These are phyloP conservation scores for Protomyces inouyei DNA, from an alignment of 1,139 yeast species.

Conservation along the genomic window DNA sequence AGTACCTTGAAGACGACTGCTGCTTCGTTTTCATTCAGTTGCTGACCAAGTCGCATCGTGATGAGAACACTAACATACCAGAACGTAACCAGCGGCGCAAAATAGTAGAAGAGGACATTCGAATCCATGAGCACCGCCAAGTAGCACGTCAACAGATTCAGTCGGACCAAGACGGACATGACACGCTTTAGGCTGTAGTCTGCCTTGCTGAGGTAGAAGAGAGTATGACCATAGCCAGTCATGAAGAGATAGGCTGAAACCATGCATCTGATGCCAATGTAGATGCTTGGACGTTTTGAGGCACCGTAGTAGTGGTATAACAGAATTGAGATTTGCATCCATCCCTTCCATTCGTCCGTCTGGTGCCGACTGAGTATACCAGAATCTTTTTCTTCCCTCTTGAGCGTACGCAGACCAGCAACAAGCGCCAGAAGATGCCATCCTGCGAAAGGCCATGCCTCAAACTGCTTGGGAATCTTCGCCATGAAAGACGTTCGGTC, in stretches of 20 bases:
- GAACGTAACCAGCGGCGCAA: constrained; percentile 35
- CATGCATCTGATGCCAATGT: constrained; percentile 34
- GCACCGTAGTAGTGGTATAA: constrained; percentile 36
- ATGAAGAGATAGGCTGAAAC: constrained; percentile 36
- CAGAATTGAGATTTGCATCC: constrained; percentile 36
- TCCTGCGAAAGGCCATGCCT: constrained; percentile 29
- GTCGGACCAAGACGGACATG: constrained; percentile 34
- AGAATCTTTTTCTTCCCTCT: constrained; percentile 30
- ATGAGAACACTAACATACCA: constrained; percentile 35
- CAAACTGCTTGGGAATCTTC: constrained; percentile 34
- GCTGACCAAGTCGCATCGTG: constrained; percentile 33
- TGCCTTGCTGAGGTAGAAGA: constrained; percentile 33
- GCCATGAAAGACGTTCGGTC: constrained; percentile 34
- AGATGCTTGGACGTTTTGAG: constrained; percentile 34
- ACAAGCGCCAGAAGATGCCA: constrained; percentile 27
- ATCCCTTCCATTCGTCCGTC: constrained; percentile 37
- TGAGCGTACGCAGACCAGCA: constrained; percentile 29
- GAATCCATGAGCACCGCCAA: constrained; percentile 36
- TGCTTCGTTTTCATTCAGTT: constrained; percentile 31
- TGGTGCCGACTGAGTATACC: constrained; percentile 35
- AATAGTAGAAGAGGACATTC: constrained; percentile 35
- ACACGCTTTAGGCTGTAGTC: constrained; percentile 35
- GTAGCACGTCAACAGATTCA: constrained; percentile 34
- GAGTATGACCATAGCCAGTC: constrained; percentile 36
- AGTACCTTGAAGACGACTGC: constrained; percentile 32